Evolutionary conservation across 2,329 filamentous ascomycete species (phyloP), one percentile per base, ranked within the genome.

Genomic region (Colletotrichum neosansevieriae): DNA sequence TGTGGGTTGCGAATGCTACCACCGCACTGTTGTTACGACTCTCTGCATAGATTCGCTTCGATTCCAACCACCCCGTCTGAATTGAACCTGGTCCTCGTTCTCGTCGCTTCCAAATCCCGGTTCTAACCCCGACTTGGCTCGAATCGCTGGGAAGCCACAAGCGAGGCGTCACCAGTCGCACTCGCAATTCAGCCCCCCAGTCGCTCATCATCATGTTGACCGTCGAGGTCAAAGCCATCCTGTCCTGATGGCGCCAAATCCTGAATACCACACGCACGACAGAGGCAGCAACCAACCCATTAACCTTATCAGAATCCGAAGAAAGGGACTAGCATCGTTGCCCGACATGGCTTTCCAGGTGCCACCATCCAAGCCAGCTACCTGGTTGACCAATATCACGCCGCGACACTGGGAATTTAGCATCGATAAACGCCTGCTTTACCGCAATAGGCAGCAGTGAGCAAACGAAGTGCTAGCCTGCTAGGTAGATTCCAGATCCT

Each of bases 161-260:
- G 50, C 11, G 12, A 40, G 45, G 17, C 19, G 13, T 59, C 44
- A 59, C 17, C 29, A 44, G 44, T 17, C 42, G 36, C 47, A 54
- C 47, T 44, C 38, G 53, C 62, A 47, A 47, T 32, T 63, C 29
- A 29, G 5, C 17, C 21, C 24, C 58, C 50, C 19, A 34, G 63
- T 50, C 51, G 50, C 34, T 36, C 42, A 38, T 63, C 42, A 38
- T 63, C 50, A 38, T 32, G 40, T 44, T 13, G 34, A 21, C 11
- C 54, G 24, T 51, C 24, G 42, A 44, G 59, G 59, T 63, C 64
- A 67, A 53, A 63, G 64, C 51, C 51, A 57, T n/a, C 32, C 32
- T 42, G 21, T n/a, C 53, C 40, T 38, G 42, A 36, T 40, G 60
- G 15, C 50, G 51, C 11, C 51, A 47, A 36, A 47, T 10, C 50